Percentiles rank a stretch among this genome's conserved stretches.
phyloP scores from a whole-genome alignment of 495 filamentous ascomycete species.

The Lichenothelia convexa region DNA sequence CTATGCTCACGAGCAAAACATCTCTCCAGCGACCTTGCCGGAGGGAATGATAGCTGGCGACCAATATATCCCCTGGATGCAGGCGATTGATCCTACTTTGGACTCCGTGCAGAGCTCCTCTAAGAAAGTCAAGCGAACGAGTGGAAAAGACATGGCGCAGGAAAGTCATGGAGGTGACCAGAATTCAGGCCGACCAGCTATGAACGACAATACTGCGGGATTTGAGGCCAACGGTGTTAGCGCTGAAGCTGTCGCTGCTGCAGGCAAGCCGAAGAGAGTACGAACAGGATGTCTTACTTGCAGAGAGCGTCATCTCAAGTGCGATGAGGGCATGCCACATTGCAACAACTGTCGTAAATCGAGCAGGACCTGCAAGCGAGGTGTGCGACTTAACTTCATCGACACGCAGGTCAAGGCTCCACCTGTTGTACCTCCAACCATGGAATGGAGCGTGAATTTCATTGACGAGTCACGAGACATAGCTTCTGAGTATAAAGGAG shows the following conservation, averaged over 20 bases:
- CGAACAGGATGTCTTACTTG: conserved; percentile 27
- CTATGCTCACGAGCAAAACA: conserved; percentile 4
- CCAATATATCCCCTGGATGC: background rate
- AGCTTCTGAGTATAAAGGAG: conserved; percentile 80
- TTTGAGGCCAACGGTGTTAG: background rate
- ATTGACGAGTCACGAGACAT: conserved; percentile 82
- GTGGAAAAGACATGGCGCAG: background rate
- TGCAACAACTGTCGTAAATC: conserved; percentile 86
- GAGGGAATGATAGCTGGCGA: conserved; percentile 2
- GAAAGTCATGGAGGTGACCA: background rate
- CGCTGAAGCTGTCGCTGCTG: background rate
- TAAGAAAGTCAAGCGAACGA: background rate
- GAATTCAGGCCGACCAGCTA: background rate
- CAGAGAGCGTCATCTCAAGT: conserved; percentile 43
- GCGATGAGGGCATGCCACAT: conserved; percentile 62
- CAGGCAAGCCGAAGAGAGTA: conserved; percentile 15
- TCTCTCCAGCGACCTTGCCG: conserved; percentile 1
- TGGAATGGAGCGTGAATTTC: conserved; percentile 59
- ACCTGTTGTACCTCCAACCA: conserved; percentile 40
- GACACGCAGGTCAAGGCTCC: conserved; percentile 60
- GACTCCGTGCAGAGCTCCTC: background rate
- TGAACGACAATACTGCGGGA: background rate
- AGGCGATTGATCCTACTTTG: background rate
- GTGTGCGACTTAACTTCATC: conserved; percentile 82
- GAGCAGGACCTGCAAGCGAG: conserved; percentile 66